A percentile compares a stretch with the other conserved stretches of the same genome.
Evolutionary conservation across 768 basidiomycete genomes (phyloP).

Genomic region (Boletus bicolor): DNA sequence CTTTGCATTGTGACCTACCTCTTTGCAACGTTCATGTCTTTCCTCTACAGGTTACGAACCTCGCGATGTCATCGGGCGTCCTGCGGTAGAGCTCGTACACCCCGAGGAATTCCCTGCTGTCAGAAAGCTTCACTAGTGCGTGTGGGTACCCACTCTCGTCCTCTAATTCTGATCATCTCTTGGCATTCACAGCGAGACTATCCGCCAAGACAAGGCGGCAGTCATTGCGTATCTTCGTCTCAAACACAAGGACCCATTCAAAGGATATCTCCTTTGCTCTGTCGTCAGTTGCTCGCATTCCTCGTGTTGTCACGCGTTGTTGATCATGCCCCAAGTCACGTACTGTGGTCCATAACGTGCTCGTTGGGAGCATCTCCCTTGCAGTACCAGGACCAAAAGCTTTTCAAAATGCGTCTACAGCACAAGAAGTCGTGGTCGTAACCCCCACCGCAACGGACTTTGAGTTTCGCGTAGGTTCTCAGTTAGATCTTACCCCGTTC

Average conservation of each 20-base stretch:
- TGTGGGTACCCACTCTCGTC: neutral
- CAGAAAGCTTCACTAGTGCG: slow-evolving; percentile 67
- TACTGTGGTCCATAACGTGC: slow-evolving; percentile 69
- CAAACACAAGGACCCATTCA: slow-evolving; percentile 74
- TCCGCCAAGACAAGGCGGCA: slow-evolving; percentile 75
- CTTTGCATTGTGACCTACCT: neutral
- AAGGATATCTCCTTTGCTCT: slow-evolving; percentile 71
- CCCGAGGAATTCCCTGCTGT: slow-evolving; percentile 72
- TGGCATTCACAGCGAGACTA: slow-evolving; percentile 55
- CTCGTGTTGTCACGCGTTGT: neutral
- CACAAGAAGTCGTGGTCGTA: slow-evolving; percentile 76
- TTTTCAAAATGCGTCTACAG: slow-evolving; percentile 77
- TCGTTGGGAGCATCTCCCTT: slow-evolving; percentile 77
- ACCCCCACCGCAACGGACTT: slow-evolving; percentile 55
- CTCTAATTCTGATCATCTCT: neutral
- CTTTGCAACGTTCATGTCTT: neutral
- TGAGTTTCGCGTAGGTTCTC: slow-evolving; percentile 47
- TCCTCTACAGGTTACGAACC: slow-evolving; percentile 64
- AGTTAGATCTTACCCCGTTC: slow-evolving; percentile 6
- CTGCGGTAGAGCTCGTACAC: slow-evolving; percentile 75
- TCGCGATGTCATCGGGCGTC: slow-evolving; percentile 61
- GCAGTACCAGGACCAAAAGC: slow-evolving; percentile 72
- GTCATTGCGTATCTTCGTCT: slow-evolving; percentile 75
- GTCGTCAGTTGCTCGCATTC: slow-evolving; percentile 49
- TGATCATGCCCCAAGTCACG: slow-evolving; percentile 39